These are phyloP conservation scores for Kodamaea jinghongensis DNA, from an alignment of 805 yeast species.

Conservation along the genomic window DNA sequence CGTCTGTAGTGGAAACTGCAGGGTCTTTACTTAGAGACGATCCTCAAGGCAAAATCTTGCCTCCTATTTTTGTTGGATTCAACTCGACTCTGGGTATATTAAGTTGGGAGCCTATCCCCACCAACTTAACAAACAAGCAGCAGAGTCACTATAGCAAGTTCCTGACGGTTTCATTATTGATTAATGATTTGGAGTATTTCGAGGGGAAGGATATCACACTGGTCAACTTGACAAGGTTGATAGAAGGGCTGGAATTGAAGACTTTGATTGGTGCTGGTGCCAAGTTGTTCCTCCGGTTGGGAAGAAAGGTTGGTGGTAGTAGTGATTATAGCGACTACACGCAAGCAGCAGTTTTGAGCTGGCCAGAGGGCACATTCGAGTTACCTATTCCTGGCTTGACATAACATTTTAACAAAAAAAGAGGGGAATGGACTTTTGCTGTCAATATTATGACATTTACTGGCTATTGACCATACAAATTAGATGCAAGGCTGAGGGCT, in stretches of 20 bases:
- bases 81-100: slow-evolving; percentile 29
- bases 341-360: slow-evolving; percentile 54
- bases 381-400: slow-evolving; percentile 55
- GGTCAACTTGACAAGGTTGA: slow-evolving; percentile 32
- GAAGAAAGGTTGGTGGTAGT: slow-evolving; percentile 42
- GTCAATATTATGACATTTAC: too few species aligned
- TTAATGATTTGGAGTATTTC: slow-evolving; percentile 78
- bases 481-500: too few species aligned
- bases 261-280: slow-evolving; percentile 30
- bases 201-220: slow-evolving; percentile 47
- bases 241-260: slow-evolving; percentile 22
- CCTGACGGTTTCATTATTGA: slow-evolving; percentile 59
- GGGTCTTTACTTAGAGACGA: slow-evolving; percentile 68
- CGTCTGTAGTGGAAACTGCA: slow-evolving; percentile 79
- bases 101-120: slow-evolving; percentile 31
- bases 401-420: too few species aligned
- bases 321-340: slow-evolving; percentile 58
- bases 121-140: slow-evolving; percentile 12
- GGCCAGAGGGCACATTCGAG: slow-evolving; percentile 59
- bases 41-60: slow-evolving; percentile 54
- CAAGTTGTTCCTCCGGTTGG: slow-evolving; percentile 54
- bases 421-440: too few species aligned
- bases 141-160: slow-evolving; percentile 21
- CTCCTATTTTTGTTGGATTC: slow-evolving; percentile 47
- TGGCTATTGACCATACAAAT: too few species aligned